These are phyloP conservation scores for Calonectria hawksworthii DNA, from an alignment of 2,329 filamentous ascomycete species.

Conservation along the genomic window DNA sequence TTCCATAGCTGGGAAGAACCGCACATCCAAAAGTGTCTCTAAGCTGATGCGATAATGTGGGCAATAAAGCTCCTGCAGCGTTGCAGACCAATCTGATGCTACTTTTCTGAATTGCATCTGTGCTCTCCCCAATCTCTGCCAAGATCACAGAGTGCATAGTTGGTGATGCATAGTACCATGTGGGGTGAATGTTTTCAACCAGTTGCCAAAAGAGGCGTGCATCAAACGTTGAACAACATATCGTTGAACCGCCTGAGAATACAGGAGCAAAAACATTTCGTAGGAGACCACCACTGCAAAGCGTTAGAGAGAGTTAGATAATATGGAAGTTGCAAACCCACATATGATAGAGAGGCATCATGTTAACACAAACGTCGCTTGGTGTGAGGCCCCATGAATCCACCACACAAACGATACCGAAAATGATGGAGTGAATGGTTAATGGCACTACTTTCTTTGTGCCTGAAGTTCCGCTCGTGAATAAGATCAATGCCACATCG, in stretches of 20 bases:
- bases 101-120: slow-evolving; percentile 56
- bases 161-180: slow-evolving; percentile 72
- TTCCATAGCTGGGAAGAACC: slow-evolving; percentile 70
- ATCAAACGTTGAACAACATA: slow-evolving; percentile 68
- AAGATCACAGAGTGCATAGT: slow-evolving; percentile 70
- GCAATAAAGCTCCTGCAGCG: slow-evolving; percentile 66
- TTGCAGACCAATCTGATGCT: slow-evolving; percentile 68
- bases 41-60: slow-evolving; percentile 63
- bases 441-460: slow-evolving; percentile 72
- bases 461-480: slow-evolving; percentile 70
- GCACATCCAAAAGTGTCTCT: slow-evolving; percentile 64
- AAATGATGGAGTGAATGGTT: slow-evolving; percentile 63
- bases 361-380: slow-evolving; percentile 67
- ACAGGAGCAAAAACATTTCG: slow-evolving; percentile 69
- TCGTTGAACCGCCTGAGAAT: slow-evolving; percentile 66
- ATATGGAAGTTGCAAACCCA: slow-evolving; percentile 48
- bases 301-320: slow-evolving; percentile 8
- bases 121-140: slow-evolving; percentile 57
- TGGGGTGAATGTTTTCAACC: slow-evolving; percentile 61
- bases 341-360: slow-evolving; percentile 72
- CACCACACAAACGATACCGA: slow-evolving; percentile 65
- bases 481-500: slow-evolving; percentile 66
- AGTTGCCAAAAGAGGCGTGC: slow-evolving; percentile 70
- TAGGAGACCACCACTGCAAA: slow-evolving; percentile 63
- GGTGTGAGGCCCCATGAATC: slow-evolving; percentile 65